Base-by-base conservation (phyloP, 2,329 filamentous ascomycete genomes). In the Ciborinia camelliae region DNA sequence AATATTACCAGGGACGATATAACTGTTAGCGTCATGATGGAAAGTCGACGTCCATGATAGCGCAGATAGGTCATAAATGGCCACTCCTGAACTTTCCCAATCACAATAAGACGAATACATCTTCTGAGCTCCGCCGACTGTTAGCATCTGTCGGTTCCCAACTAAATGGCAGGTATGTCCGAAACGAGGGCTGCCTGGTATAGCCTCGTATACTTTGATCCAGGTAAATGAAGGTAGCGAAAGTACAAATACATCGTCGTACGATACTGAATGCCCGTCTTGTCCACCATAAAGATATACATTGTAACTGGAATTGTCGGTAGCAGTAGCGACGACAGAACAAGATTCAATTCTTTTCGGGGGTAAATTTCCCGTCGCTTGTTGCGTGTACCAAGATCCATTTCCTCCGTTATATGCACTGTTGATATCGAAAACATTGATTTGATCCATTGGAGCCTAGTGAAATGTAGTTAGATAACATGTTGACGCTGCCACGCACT, bases 281-380 rank as follows among this genome's bases (percentile, higher is more conserved):
- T 73, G 75, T 9, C 82, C 82, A 23, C 82, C 81, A 63, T 82
- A 83, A 57, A 84, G 74, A 59, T 80, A 63, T 39, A 84, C 79
- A 62, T 82, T 82, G 60, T 81, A 77, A 62, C 77, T 79, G 2
- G 79, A 80, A 53, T 77, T 77, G 63, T 82, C 81, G 3, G 75
- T 73, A 0, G 80, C 76, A 35, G 78, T 76, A 18, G 73, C 76
- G 0, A 76, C 62, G 0, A 78, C 74, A 4, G 79, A 67, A 68
- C 81, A 82, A 65, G 78, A 80, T 62, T 82, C 79, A 18, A 79
- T 75, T 20, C 80, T 77, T 18, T 76, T 70, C 30, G 67, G 59
- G 1, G 81, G 80, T 23, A 79, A 74, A 10, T 77, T 71, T 20
- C 80, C 79, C 8, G 74, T 75, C 18, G 79, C 78, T 20, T 70